These are phyloP conservation scores for Komagataella populi DNA, from an alignment of 805 yeast genomes.

Conservation along the genomic window DNA sequence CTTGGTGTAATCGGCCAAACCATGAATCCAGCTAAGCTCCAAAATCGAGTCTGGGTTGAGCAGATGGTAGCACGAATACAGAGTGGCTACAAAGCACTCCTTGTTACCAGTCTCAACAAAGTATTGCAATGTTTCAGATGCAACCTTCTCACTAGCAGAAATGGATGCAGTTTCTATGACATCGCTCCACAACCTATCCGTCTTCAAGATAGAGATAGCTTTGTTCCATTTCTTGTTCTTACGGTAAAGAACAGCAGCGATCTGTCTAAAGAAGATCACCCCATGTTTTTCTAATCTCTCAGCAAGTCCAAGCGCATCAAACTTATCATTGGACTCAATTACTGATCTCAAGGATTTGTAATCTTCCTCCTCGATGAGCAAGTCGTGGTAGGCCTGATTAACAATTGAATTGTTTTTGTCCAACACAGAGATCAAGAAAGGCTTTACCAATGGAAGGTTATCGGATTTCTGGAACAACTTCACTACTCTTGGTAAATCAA, in stretches of 20 bases:
- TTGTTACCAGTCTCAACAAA: slow-evolving; percentile 95
- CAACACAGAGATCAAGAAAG: slow-evolving; percentile 84
- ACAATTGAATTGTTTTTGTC: slow-evolving; percentile 84
- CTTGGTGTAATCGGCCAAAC: slow-evolving; percentile 70
- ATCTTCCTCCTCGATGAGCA: slow-evolving; percentile 93
- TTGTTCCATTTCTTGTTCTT: slow-evolving; percentile 90
- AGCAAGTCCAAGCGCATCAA: slow-evolving; percentile 86
- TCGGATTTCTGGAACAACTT: slow-evolving; percentile 91
- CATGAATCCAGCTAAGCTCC: slow-evolving; percentile 86
- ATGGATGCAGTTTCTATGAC: slow-evolving; percentile 85
- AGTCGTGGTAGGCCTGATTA: slow-evolving; percentile 89
- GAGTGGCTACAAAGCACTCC: slow-evolving; percentile 85
- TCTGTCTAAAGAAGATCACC: slow-evolving; percentile 85
- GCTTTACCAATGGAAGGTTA: slow-evolving; percentile 90
- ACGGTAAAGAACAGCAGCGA: slow-evolving; percentile 87
- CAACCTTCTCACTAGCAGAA: slow-evolving; percentile 67
- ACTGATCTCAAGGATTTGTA: slow-evolving; percentile 78
- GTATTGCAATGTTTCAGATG: slow-evolving; percentile 78
- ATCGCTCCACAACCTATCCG: slow-evolving; percentile 90
- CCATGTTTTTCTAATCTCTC: slow-evolving; percentile 86
- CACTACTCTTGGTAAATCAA: slow-evolving; percentile 90
- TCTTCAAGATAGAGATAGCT: slow-evolving; percentile 77
- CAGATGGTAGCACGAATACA: slow-evolving; percentile 74
- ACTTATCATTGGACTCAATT: slow-evolving; percentile 82
- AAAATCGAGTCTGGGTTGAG: slow-evolving; percentile 72